Evolutionary conservation across 345 rosid species (phyloP).

Genomic region (Citrus cavaleriei): DNA sequence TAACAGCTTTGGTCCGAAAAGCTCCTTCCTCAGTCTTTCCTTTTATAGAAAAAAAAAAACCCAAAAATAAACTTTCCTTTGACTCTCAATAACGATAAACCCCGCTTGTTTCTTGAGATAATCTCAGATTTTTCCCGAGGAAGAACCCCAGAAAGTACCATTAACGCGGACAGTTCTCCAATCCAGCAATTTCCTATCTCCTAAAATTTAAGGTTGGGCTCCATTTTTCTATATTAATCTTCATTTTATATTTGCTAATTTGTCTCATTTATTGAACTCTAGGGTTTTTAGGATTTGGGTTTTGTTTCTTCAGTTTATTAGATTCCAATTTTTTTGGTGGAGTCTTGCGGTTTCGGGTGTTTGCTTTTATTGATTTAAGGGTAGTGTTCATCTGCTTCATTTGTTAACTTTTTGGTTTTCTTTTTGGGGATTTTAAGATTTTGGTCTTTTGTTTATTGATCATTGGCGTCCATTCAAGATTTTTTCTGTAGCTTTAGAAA

Average conservation of each 20-base stretch:
- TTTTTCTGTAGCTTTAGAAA: not conserved
- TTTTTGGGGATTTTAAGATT: not conserved
- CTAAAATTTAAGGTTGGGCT: not conserved
- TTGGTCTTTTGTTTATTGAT: not conserved
- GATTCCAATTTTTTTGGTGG: not conserved
- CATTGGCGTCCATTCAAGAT: not conserved
- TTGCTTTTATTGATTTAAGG: not conserved
- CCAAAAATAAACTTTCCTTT: too few relatives aligned
- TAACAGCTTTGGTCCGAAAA: not conserved
- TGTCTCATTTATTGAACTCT: not conserved
- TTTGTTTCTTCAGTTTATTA: not conserved
- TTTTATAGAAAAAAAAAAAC: not conserved
- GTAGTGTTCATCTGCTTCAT: not conserved
- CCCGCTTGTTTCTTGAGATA: conserved; percentile 4
- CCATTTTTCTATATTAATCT: not conserved
- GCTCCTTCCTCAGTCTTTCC: not conserved
- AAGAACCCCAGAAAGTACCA: not conserved
- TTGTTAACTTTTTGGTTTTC: not conserved
- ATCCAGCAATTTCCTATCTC: not conserved
- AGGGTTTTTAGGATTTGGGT: not conserved
- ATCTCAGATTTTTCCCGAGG: not conserved
- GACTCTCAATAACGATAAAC: not conserved
- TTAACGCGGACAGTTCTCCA: not conserved
- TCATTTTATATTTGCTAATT: not conserved
- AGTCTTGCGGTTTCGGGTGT: not conserved